These are phyloP conservation scores for Fusarium aywerte DNA, from an alignment of 2,329 filamentous ascomycete species.

Conservation along the genomic window DNA sequence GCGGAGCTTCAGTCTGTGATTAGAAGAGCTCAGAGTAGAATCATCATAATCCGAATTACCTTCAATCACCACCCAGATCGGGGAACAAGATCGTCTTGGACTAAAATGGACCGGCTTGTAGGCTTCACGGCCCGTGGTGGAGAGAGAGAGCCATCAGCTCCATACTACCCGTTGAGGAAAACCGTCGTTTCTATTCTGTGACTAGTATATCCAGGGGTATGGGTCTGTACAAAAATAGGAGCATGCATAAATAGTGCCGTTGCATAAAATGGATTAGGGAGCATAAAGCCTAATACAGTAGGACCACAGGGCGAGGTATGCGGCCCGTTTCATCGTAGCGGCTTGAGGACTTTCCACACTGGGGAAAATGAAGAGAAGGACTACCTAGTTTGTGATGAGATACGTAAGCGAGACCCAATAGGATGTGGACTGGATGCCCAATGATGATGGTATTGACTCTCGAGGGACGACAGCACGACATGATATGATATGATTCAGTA, in stretches of 20 bases:
- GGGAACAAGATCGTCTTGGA: background rate
- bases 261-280: constrained; percentile 10
- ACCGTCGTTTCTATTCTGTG: background rate
- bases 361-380: background rate
- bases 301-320: constrained; percentile 13
- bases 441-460: background rate
- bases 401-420: background rate
- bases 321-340: constrained; percentile 13
- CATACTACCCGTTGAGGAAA: background rate
- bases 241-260: constrained; percentile 15
- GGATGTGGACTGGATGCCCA: background rate
- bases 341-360: background rate
- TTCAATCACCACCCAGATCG: background rate
- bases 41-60: background rate
- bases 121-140: constrained; percentile 30
- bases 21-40: background rate
- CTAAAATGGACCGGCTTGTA: background rate
- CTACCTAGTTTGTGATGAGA: constrained; percentile 5
- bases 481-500: background rate
- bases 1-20: background rate
- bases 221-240: background rate
- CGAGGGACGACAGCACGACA: background rate
- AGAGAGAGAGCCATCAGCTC: constrained; percentile 7
- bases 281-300: background rate
- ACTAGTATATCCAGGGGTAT: background rate